Evolutionary conservation across 1,284 basidiomycete genomes (phyloP).

Genomic region (Grifola frondosa): DNA sequence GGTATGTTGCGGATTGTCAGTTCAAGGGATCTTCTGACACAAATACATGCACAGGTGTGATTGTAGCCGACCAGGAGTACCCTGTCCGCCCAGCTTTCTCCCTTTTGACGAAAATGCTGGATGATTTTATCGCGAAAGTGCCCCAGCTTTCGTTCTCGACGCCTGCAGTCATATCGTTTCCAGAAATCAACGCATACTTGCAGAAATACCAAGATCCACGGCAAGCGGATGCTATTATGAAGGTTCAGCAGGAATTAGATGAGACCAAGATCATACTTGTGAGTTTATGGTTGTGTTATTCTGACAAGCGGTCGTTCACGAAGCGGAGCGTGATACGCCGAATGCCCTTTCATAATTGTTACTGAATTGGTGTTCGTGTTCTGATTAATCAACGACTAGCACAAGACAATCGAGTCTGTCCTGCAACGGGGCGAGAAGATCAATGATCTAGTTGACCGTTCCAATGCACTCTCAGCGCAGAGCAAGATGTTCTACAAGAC

Average conservation of each 20-base stretch:
- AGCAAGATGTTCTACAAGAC: constrained; percentile 92
- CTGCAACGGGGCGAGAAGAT: constrained; percentile 96
- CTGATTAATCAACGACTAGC: constrained; percentile 65
- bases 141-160: constrained; percentile 67
- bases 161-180: constrained; percentile 65
- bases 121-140: constrained; percentile 87
- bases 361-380: background rate
- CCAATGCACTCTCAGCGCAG: constrained; percentile 86
- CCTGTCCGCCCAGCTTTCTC: constrained; percentile 97
- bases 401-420: constrained; percentile 99
- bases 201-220: constrained; percentile 97
- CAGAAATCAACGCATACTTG: constrained; percentile 78
- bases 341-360: background rate
- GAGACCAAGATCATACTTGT: constrained; percentile 99
- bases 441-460: constrained; percentile 95
- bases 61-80: constrained; percentile 96
- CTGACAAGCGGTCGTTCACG: too few species aligned
- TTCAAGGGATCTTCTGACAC: background rate
- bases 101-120: constrained; percentile 89
- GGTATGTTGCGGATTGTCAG: constrained; percentile 47
- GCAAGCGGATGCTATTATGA: constrained; percentile 98
- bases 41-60: constrained; percentile 60
- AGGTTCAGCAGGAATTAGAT: constrained; percentile 96
- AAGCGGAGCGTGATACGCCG: too few species aligned
- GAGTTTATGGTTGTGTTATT: constrained; percentile 24